Conservation (phyloP, 768 basidiomycete genomes). For the Pluteus cervinus region DNA sequence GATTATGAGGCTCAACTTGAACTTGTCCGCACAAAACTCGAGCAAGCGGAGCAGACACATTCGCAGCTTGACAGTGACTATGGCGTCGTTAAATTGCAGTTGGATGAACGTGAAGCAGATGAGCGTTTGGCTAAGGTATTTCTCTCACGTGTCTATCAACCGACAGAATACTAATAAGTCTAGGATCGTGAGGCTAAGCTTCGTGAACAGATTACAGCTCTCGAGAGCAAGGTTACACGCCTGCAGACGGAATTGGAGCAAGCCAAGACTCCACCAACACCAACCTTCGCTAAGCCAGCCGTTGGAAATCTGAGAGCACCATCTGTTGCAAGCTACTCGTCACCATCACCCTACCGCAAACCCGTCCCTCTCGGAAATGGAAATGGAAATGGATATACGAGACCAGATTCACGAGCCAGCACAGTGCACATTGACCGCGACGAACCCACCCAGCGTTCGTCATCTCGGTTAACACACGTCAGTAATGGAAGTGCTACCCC, state of each 20-base stretch:
- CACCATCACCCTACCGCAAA: constrained; percentile 32
- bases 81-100: constrained; percentile 58
- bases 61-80: constrained; percentile 67
- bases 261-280: constrained; percentile 31
- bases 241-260: constrained; percentile 57
- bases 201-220: constrained; percentile 55
- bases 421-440: constrained; percentile 49
- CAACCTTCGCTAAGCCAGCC: too few species aligned
- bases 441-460: constrained; percentile 32
- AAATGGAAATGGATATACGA: constrained; percentile 39
- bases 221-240: constrained; percentile 55
- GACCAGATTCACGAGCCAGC: constrained; percentile 75
- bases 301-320: too few species aligned
- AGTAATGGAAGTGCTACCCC: constrained; percentile 40
- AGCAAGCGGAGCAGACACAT: constrained; percentile 60
- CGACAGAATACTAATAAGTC: constrained; percentile 2
- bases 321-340: constrained; percentile 21
- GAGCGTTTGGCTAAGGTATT: constrained; percentile 61
- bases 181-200: constrained; percentile 70
- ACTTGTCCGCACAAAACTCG: constrained; percentile 50
- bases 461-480: too few species aligned
- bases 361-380: too few species aligned
- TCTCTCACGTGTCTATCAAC: background rate
- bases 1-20: constrained; percentile 65
- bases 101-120: constrained; percentile 72